These are phyloP conservation scores for Fonsecaea nubica DNA, from an alignment of 2,329 filamentous ascomycete species.

Conservation along the genomic window DNA sequence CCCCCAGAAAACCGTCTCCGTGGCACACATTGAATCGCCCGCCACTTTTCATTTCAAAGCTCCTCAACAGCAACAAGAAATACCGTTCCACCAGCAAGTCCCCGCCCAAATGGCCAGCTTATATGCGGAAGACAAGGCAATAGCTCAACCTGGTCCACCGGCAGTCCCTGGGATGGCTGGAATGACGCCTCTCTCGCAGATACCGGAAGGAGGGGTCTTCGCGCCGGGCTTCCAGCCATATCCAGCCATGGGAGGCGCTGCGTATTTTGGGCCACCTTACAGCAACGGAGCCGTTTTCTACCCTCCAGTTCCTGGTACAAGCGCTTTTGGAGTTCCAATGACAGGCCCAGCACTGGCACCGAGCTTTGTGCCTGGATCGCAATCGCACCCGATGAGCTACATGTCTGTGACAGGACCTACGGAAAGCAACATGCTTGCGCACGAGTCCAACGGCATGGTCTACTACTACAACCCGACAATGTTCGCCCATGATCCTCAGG, in stretches of 20 bases:
- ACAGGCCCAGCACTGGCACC: constrained; percentile 40
- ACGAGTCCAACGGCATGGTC: constrained; percentile 94
- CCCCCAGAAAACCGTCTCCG: constrained; percentile 91
- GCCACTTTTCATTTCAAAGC: constrained; percentile 65
- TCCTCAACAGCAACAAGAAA: constrained; percentile 72
- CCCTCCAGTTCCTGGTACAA: constrained; percentile 65
- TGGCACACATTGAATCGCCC: constrained; percentile 90
- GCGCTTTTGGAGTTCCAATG: constrained; percentile 45
- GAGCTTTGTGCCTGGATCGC: constrained; percentile 39
- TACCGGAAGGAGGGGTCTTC: constrained; percentile 89
- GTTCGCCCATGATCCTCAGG: constrained; percentile 43
- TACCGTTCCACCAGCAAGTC: constrained; percentile 95
- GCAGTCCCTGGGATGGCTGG: constrained; percentile 73
- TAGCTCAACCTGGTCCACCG: constrained; percentile 49
- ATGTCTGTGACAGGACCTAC: constrained; percentile 41
- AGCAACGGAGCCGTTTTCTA: constrained; percentile 54
- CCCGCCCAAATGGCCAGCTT: constrained; percentile 73
- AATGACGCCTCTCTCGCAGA: constrained; percentile 85
- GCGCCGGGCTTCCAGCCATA: constrained; percentile 87
- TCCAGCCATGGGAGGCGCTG: constrained; percentile 65
- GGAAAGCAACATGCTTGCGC: constrained; percentile 67
- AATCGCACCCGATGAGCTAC: constrained; percentile 39
- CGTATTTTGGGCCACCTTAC: constrained; percentile 64
- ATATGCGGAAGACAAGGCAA: constrained; percentile 41
- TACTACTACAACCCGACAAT: constrained; percentile 85